Evolutionary conservation across 345 rosid genomes (phyloP), one percentile per base, ranked within the genome.

Genomic region (Salix dunnii): DNA sequence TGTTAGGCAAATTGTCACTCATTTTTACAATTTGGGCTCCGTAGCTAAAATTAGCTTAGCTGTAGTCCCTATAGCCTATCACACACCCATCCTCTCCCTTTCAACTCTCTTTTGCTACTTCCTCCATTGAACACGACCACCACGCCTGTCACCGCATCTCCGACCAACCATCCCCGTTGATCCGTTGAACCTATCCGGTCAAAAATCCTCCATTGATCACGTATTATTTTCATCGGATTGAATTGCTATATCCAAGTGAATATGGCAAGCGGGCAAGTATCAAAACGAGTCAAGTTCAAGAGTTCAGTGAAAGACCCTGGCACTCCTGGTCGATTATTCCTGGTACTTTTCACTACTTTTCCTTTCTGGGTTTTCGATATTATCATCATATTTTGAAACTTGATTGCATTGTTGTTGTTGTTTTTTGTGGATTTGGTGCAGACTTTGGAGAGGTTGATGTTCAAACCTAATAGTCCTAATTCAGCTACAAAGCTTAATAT

Each of bases 241-340:
- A 49, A 49, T 49, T 49, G 20, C 55, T 3, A 49, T 49, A 49
- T 49, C 21, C 21, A 7, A 36, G 48, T 18, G 23, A 67, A 67
- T 18, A 89, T 92, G 93, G 85, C 91, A 72, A 82, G 81, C 72
- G 80, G 78, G 73, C 91, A 87, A 66, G 87, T 91, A 67, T 83
- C 86, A 17, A 94, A 89, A 82, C 83, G 86, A 67, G 96, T 86
- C 66, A 92, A 88, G 85, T 91, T 88, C 89, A 94, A 94, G 80
- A 85, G 88, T 71, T 82, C 91, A 5, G 82, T 90, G n/a, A 94
- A 89, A 85, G 96, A 94, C 70, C 88, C 94, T 18, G 98, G 98
- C 72, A 86, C 91, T 74, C 90, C 92, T 31, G 97, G 98, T 58
- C 87, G 82, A 75, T 85, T 94, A 23, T 81, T 86, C 75, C 71